These are phyloP conservation scores for Yarrowia sp. DNA, from an alignment of 805 yeast species.

Conservation along the genomic window DNA sequence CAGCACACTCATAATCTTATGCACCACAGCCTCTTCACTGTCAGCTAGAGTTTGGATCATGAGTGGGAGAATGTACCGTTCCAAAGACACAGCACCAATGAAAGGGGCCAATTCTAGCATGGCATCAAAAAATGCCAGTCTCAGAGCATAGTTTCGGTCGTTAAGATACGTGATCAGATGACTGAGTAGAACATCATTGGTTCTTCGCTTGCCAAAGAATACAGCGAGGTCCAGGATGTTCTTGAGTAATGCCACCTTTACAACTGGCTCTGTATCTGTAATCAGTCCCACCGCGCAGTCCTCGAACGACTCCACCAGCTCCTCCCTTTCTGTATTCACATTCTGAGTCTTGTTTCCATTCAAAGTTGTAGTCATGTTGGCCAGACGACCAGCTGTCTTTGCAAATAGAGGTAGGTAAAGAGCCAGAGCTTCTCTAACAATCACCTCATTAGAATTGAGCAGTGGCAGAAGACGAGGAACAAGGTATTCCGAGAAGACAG, in stretches of 20 bases:
- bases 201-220: constrained; percentile 83
- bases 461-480: constrained; percentile 69
- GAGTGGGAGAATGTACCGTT: constrained; percentile 86
- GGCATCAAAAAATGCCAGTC: constrained; percentile 73
- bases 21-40: constrained; percentile 80
- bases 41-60: constrained; percentile 83
- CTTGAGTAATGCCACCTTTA: constrained; percentile 70
- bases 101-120: constrained; percentile 77
- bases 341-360: constrained; percentile 11
- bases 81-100: constrained; percentile 81
- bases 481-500: constrained; percentile 81
- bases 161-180: constrained; percentile 91
- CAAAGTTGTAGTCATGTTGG: constrained; percentile 55
- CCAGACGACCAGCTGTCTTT: constrained; percentile 64
- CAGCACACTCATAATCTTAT: constrained; percentile 68
- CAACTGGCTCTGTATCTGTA: constrained; percentile 71
- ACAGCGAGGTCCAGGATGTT: constrained; percentile 80
- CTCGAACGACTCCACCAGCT: constrained; percentile 59
- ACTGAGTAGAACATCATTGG: constrained; percentile 86
- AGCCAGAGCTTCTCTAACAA: constrained; percentile 73
- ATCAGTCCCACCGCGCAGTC: constrained; percentile 67
- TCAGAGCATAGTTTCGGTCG: constrained; percentile 70
- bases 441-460: constrained; percentile 52
- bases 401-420: constrained; percentile 77
- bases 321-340: constrained; percentile 53